These are phyloP conservation scores for Cystofilobasidium bisporidii DNA, from an alignment of 768 basidiomycete species.

Conservation along the genomic window DNA sequence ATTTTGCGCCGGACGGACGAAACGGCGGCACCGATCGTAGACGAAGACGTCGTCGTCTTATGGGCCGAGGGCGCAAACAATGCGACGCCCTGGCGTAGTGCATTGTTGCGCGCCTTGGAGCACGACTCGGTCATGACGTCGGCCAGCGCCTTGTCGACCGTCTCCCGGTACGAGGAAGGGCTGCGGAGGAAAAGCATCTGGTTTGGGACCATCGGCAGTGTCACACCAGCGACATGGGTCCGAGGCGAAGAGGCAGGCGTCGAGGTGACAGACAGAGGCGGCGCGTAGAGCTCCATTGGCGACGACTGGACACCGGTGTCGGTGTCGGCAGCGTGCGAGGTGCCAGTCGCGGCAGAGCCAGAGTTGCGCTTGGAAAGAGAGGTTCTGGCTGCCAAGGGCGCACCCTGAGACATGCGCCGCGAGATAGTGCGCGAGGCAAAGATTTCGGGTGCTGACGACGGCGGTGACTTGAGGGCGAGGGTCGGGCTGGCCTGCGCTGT, in stretches of 20 bases:
- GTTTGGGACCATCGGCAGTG: not conserved
- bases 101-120: conserved; percentile 24
- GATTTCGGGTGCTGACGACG: conserved; percentile 23
- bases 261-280: not conserved
- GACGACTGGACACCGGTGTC: not conserved
- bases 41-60: not conserved
- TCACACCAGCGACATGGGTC: not conserved
- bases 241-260: not conserved
- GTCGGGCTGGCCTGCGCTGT: conserved; percentile 41
- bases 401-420: conserved; percentile 13
- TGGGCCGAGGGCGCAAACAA: not conserved
- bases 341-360: not conserved
- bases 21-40: conserved; percentile 15
- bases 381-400: not conserved
- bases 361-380: not conserved
- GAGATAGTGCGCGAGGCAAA: conserved; percentile 16
- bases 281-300: not conserved
- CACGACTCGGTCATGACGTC: conserved; percentile 25
- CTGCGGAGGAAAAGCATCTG: conserved; percentile 23
- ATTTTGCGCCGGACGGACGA: conserved; percentile 24
- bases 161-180: conserved; percentile 12
- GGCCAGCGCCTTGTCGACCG: conserved; percentile 20
- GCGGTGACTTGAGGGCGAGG: not conserved
- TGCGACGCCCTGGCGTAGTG: not conserved
- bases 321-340: not conserved